These are phyloP conservation scores for Tricholoma saponaceum DNA, from an alignment of 768 basidiomycete species.

Conservation along the genomic window DNA sequence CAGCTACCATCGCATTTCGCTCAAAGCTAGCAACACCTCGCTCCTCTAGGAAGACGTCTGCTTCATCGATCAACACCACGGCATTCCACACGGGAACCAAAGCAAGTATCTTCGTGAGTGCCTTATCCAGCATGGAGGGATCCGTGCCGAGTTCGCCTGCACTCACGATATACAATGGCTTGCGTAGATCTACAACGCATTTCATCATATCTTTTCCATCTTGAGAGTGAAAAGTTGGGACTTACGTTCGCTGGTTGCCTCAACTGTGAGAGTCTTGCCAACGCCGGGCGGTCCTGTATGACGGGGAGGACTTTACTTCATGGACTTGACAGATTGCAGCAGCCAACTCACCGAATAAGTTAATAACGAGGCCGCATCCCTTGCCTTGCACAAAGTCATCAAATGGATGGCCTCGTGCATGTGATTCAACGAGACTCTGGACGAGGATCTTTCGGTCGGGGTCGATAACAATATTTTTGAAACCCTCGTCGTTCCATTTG, in stretches of 20 bases:
- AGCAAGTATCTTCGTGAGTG: constrained; percentile 18
- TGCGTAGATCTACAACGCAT: constrained; percentile 2
- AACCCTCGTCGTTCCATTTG: constrained; percentile 30
- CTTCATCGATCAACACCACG: constrained; percentile 32
- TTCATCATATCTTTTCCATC: neutral
- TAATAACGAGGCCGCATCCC: constrained; percentile 8
- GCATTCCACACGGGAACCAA: constrained; percentile 31
- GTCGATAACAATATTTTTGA: constrained; percentile 28
- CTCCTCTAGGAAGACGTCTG: constrained; percentile 29
- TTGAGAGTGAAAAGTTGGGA: neutral
- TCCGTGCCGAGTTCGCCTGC: constrained; percentile 29
- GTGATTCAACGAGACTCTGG: constrained; percentile 23
- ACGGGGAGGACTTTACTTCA: constrained; percentile 11
- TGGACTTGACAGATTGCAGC: neutral
- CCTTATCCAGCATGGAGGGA: constrained; percentile 19
- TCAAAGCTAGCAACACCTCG: constrained; percentile 17
- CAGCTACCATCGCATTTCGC: constrained; percentile 31
- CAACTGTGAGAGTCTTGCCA: constrained; percentile 34
- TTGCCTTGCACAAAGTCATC: constrained; percentile 35
- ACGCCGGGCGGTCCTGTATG: constrained; percentile 14
- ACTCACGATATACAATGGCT: constrained; percentile 26
- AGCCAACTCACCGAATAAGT: constrained; percentile 20
- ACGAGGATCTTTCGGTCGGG: constrained; percentile 29
- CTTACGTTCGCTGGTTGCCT: constrained; percentile 27
- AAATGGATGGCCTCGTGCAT: constrained; percentile 12